A percentile compares a stretch with the other conserved stretches of the same genome.
Evolutionary conservation across 495 filamentous ascomycete genomes (phyloP).

Genomic region (Astrothelium subdiscretum): DNA sequence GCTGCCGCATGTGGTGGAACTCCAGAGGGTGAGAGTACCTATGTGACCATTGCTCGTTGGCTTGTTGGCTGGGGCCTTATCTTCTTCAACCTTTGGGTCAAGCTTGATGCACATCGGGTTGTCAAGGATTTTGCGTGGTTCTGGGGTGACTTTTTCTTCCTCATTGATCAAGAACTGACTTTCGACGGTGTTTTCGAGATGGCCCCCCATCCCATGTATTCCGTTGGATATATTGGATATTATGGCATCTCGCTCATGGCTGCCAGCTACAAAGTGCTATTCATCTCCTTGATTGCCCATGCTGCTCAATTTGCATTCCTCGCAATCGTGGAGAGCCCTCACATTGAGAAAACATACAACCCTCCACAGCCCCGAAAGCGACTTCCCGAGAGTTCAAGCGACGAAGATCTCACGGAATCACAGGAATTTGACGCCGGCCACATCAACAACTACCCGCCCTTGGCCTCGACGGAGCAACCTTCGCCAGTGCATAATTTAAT

Average conservation of each 20-base stretch:
- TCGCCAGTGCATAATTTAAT: constrained; percentile 66
- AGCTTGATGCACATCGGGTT: constrained; percentile 93
- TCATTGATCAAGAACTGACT: not conserved
- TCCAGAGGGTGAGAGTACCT: constrained; percentile 56
- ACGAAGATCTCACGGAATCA: constrained; percentile 5
- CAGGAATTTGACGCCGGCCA: constrained; percentile 4
- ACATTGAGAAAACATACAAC: constrained; percentile 98
- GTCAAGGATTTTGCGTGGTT: constrained; percentile 99
- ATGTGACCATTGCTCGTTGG: constrained; percentile 68
- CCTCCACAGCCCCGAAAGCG: constrained; percentile 54
- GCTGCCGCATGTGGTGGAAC: constrained; percentile 75
- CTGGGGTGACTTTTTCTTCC: constrained; percentile 95
- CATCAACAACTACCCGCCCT: constrained; percentile 8
- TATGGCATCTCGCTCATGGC: constrained; percentile 99
- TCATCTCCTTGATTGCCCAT: constrained; percentile 92
- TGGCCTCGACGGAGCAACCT: constrained; percentile 36
- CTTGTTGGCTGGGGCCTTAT: constrained; percentile 66
- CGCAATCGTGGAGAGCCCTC: constrained; percentile 81
- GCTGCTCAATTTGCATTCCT: constrained; percentile 91
- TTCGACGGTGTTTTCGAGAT: constrained; percentile 70
- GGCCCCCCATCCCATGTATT: constrained; percentile 99
- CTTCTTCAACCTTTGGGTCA: constrained; percentile 96
- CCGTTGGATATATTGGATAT: constrained; percentile 93
- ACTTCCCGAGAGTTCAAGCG: not conserved
- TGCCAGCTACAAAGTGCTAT: constrained; percentile 90